Evolutionary conservation across 116 monocot genomes (phyloP), one percentile per base, ranked within the genome.

Genomic region (Papilionanthe hybrid): DNA sequence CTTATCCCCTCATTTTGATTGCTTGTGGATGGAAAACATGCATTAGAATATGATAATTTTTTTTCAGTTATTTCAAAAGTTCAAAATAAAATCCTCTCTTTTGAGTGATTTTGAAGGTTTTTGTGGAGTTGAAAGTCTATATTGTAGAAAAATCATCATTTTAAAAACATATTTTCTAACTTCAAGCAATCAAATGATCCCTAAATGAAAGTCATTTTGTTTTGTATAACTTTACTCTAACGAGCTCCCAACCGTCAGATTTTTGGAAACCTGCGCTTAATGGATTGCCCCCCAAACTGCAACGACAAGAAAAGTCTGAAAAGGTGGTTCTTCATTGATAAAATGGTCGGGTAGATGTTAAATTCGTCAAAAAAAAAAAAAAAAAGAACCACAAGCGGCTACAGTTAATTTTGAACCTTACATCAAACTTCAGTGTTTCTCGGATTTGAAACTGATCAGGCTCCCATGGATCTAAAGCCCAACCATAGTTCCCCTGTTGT

Each of bases 261-360:
- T 80, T 78, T 85, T 79, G 84, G 82, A 78, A 63, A 48, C 76
- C 57, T 75, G 23, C 73, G 65, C 58, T 91, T 98, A 83, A 98
- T 98, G 94, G 90, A 86, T 92, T 79, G 88, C 82, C 74, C 72
- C 58, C 87, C 88, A 81, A 89, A 82, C 63, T 89, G 88, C 82
- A 92, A 81, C 79, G 86, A 94, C 84, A 93, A 91, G 81, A 98
- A 90, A 66, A 86, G 91, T 58, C 82, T 94, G 72, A 94, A 94
- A 68, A 94, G 85, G 93, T 93, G 95, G 98, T 93, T 99, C 80
- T 94, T 92, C 91, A 93, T 99, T 80, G 99, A 95, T 72, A 94
- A 91, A 72, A 92, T 84, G 71, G 93, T 93, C 80, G 94, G 94
- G 77, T 98, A 85, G 83, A 72, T 49, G 27, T 55, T 32, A 4